Base-by-base conservation (phyloP, 1,284 basidiomycete genomes). In the Heterobasidion annosum region DNA sequence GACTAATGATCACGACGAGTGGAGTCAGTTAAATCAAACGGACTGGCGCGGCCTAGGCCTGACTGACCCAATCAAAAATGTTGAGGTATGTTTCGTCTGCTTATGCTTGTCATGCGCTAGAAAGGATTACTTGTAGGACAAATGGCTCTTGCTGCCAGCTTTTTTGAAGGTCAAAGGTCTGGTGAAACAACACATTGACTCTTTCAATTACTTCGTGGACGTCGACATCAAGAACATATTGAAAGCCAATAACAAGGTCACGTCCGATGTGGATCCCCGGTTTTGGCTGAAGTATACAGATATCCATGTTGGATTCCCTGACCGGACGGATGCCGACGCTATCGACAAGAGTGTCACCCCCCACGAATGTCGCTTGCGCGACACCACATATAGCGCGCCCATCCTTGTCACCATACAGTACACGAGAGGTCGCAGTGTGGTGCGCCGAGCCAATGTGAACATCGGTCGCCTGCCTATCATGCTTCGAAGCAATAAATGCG, bases 151-250 rank as follows among this genome's bases (percentile, higher is more conserved):
- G 10, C 73, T 98, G 3, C 95, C 95, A 1, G 94, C 94, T 9
- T 98, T 98, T 65, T 77, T 98, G 54, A 91, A 95, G 70, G 91
- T 95, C 58, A 98, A 98, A 65, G 95, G 95, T 61, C 83, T 98
- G n/a, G 95, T 98, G 58, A 99, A 99, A 73, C 97, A 99, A 69
- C 97, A 99, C 67, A 93, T 99, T 63, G 98, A 99, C 71, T 98
- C 95, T 8, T 99, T 97, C 85, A 99, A 99, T 74, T 97, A 98
- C 71, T 99, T 99, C 68, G 93, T 99, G 64, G 91, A 99, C 65
- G 88, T 91, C 42, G 95, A 98, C 67, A 90, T 98, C 67, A 96
- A 95, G 69, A 96, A 96, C 63, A 98, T 99, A 64, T 85, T 98
- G 53, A 88, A 87, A 59, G 94, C 93, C 12, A 98, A 98, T 68